These are phyloP conservation scores for Microcyclospora tardicrescens DNA, from an alignment of 2,329 filamentous ascomycete species.

Conservation along the genomic window DNA sequence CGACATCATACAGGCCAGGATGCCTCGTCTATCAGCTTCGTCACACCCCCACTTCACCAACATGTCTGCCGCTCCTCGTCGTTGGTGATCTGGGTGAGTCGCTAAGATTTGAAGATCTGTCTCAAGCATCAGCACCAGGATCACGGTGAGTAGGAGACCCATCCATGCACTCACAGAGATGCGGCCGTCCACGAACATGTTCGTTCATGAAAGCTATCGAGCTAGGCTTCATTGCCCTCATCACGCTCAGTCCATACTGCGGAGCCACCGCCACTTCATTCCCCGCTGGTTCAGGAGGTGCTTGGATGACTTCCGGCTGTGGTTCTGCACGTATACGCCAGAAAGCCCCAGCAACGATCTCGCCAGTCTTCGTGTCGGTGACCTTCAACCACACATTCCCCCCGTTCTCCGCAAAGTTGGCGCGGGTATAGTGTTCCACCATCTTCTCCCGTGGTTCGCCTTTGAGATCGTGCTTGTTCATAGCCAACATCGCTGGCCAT, in stretches of 20 bases:
- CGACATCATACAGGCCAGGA: slow-evolving; percentile 24
- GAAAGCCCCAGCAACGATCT: slow-evolving; percentile 12
- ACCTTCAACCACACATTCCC: slow-evolving; percentile 10
- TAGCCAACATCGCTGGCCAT: slow-evolving; percentile 9
- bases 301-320: background rate
- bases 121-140: background rate
- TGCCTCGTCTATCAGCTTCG: slow-evolving; percentile 25
- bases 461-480: slow-evolving; percentile 4
- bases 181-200: background rate
- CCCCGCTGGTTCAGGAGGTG: background rate
- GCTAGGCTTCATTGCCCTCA: slow-evolving; percentile 2
- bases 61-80: slow-evolving; percentile 27
- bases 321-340: slow-evolving; percentile 9
- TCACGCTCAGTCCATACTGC: background rate
- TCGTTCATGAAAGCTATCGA: slow-evolving; percentile 2
- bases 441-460: slow-evolving; percentile 6
- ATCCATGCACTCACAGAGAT: background rate
- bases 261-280: background rate
- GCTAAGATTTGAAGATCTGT: slow-evolving; percentile 16
- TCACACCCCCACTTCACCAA: slow-evolving; percentile 26
- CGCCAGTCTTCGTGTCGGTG: slow-evolving; percentile 8
- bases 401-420: slow-evolving; percentile 4
- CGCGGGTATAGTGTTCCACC: slow-evolving; percentile 7
- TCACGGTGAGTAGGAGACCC: background rate
- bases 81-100: slow-evolving; percentile 28